These are phyloP conservation scores for Penicillium verrucosum DNA, from an alignment of 2,329 filamentous ascomycete species.

Conservation along the genomic window DNA sequence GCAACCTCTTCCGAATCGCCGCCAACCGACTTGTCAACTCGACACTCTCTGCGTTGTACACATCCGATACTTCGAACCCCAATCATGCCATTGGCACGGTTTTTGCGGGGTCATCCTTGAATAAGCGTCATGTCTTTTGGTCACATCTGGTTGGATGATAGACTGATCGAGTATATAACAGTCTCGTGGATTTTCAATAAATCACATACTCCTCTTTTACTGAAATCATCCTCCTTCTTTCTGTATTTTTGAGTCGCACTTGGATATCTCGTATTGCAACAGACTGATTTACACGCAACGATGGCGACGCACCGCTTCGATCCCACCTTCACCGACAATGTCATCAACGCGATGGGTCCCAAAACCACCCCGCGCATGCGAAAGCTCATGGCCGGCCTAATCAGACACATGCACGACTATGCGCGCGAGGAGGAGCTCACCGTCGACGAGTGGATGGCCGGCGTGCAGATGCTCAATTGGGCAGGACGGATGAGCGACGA, in stretches of 20 bases:
- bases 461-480: constrained; percentile 58
- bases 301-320: constrained; percentile 40
- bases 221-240: background rate
- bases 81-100: constrained; percentile 11
- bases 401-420: constrained; percentile 58
- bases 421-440: constrained; percentile 58
- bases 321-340: constrained; percentile 61
- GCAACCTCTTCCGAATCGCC: constrained; percentile 17
- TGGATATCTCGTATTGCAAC: background rate
- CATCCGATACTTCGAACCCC: constrained; percentile 4
- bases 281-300: constrained; percentile 5
- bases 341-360: constrained; percentile 71
- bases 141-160: constrained; percentile 9
- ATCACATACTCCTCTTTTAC: background rate
- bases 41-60: background rate
- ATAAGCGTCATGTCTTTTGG: constrained; percentile 20
- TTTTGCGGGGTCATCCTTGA: constrained; percentile 24
- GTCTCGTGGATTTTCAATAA: background rate
- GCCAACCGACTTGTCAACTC: background rate
- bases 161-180: constrained; percentile 9
- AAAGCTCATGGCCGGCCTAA: constrained; percentile 55
- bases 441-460: constrained; percentile 58
- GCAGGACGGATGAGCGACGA: constrained; percentile 62
- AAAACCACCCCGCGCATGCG: constrained; percentile 66
- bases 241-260: background rate